Percentiles rank a stretch among this genome's conserved stretches.
These are phyloP conservation scores for Crithidia fasciculata DNA, from an alignment of 208 protist genomes.

Conservation along the genomic window DNA sequence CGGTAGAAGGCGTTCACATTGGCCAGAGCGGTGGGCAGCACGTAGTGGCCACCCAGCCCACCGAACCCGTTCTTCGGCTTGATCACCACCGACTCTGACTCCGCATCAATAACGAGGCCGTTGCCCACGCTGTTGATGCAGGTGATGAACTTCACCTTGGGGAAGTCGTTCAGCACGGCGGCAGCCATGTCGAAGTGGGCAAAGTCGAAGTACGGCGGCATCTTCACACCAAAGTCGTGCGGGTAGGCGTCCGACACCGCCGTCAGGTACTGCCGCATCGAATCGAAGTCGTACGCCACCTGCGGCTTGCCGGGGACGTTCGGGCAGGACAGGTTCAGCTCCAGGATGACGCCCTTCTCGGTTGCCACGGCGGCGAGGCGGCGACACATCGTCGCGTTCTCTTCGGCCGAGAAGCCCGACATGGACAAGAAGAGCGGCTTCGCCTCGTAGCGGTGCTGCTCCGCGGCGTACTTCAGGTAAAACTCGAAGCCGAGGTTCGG, in stretches of 20 bases:
- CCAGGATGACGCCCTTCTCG: constrained; percentile 69
- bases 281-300: constrained; percentile 88
- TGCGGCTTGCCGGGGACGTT: constrained; percentile 91
- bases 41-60: constrained; percentile 81
- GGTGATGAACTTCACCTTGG: constrained; percentile 82
- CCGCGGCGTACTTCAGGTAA: constrained; percentile 67
- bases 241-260: constrained; percentile 65
- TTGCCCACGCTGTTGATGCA: constrained; percentile 92
- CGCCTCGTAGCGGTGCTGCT: constrained; percentile 55
- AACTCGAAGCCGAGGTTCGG: constrained; percentile 88
- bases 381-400: constrained; percentile 78
- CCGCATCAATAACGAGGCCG: constrained; percentile 83
- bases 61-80: constrained; percentile 90
- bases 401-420: constrained; percentile 77
- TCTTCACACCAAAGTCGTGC: constrained; percentile 88
- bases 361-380: constrained; percentile 55
- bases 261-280: constrained; percentile 71
- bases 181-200: constrained; percentile 89
- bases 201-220: constrained; percentile 92
- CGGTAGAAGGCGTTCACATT: constrained; percentile 91
- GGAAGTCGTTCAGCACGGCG: constrained; percentile 81
- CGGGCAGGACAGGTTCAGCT: constrained; percentile 91
- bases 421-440: constrained; percentile 91
- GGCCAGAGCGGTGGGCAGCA: constrained; percentile 88
- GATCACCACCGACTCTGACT: constrained; percentile 85